phyloP scores from a whole-genome alignment of 78 protist species.

The Parvularia atlantis region DNA sequence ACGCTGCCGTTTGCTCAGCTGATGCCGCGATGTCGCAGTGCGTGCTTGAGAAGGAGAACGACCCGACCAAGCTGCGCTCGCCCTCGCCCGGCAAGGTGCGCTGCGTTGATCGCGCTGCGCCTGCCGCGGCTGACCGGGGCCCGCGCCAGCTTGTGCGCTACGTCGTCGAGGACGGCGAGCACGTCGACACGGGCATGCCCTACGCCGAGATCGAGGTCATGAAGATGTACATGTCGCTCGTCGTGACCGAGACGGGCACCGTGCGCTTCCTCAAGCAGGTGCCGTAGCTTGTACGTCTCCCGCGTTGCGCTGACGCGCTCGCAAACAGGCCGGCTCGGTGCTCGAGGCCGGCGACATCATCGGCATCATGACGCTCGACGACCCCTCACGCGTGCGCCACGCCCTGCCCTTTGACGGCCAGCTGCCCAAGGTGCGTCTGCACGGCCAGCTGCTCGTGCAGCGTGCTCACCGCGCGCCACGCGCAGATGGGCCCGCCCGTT shows the following conservation, averaged over 20 bases:
- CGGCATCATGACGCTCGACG: slow-evolving; percentile 68
- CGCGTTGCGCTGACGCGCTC: neutral
- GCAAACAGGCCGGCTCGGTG: slow-evolving; percentile 57
- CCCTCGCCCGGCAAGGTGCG: slow-evolving; percentile 81
- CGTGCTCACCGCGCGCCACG: no score
- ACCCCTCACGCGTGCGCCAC: slow-evolving; percentile 35
- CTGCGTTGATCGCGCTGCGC: no score
- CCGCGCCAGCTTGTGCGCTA: slow-evolving; percentile 72
- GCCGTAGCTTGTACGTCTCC: no score
- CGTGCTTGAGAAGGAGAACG: slow-evolving; percentile 70
- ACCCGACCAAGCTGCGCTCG: slow-evolving; percentile 76
- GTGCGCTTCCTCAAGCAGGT: no score
- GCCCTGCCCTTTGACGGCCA: slow-evolving; percentile 5
- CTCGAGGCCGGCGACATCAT: slow-evolving; percentile 77
- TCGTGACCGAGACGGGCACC: slow-evolving; percentile 53
- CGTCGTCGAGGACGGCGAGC: slow-evolving; percentile 68
- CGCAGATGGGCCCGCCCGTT: neutral
- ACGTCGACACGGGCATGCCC: slow-evolving; percentile 59
- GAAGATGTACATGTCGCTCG: slow-evolving; percentile 90
- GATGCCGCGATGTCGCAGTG: no score
- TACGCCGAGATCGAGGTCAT: slow-evolving; percentile 87
- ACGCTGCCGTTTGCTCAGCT: no score
- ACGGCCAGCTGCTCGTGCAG: no score
- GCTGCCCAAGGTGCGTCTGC: slow-evolving; percentile 4
- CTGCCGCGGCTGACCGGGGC: no score